Percentiles rank a stretch among this genome's conserved stretches.
Evolutionary conservation across 352 stramenopile species (phyloP).

Genomic region (Phytophthora fragariae): DNA sequence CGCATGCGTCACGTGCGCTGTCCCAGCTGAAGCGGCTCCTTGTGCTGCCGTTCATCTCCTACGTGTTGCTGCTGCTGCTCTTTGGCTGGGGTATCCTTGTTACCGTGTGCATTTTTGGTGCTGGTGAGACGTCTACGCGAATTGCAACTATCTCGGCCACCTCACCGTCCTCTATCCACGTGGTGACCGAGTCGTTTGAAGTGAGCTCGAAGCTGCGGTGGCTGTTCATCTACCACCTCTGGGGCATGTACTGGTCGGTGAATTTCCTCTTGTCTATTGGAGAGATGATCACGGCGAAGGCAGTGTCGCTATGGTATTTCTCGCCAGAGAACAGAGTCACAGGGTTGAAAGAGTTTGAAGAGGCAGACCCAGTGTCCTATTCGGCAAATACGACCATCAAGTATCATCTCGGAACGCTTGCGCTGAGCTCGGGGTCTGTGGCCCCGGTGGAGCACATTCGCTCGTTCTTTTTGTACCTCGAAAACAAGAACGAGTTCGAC

Average conservation of each 20-base stretch:
- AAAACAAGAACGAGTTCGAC: slow-evolving; percentile 85
- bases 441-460: slow-evolving; percentile 71
- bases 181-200: slow-evolving; percentile 76
- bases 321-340: slow-evolving; percentile 67
- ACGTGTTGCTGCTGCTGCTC: slow-evolving; percentile 66
- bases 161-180: slow-evolving; percentile 54
- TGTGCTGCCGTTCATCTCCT: slow-evolving; percentile 76
- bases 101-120: slow-evolving; percentile 80
- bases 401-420: slow-evolving; percentile 80
- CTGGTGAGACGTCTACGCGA: slow-evolving; percentile 62
- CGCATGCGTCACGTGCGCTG: slow-evolving; percentile 71
- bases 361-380: slow-evolving; percentile 72
- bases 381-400: slow-evolving; percentile 64
- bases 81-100: slow-evolving; percentile 81
- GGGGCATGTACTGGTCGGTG: slow-evolving; percentile 85
- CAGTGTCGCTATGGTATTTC: slow-evolving; percentile 85
- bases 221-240: slow-evolving; percentile 80
- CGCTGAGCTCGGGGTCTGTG: slow-evolving; percentile 67
- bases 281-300: slow-evolving; percentile 82
- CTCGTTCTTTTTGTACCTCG: slow-evolving; percentile 82
- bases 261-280: slow-evolving; percentile 70
- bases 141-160: slow-evolving; percentile 65
- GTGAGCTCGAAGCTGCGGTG: slow-evolving; percentile 71
- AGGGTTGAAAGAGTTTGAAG: slow-evolving; percentile 58
- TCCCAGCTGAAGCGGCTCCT: slow-evolving; percentile 73